A percentile compares a stretch with the other conserved stretches of the same genome.
phyloP scores from a whole-genome alignment of 768 basidiomycete genomes.

The Lactarius deliciosus region DNA sequence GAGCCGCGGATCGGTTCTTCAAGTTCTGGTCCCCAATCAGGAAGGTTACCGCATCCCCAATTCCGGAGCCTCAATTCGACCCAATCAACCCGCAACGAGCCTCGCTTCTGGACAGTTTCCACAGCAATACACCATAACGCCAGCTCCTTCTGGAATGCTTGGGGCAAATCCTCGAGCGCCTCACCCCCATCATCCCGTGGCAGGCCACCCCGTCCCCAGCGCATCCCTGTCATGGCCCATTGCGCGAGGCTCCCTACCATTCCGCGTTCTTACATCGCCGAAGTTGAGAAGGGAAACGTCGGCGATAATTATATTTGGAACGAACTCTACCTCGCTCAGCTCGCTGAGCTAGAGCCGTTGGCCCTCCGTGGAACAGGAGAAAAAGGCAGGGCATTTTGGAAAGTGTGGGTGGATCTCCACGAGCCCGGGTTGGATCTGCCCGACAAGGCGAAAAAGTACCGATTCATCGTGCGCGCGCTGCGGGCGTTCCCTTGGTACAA shows the following conservation, averaged over 20 bases:
- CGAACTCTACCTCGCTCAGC: background rate
- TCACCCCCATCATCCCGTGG: background rate
- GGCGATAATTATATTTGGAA: background rate
- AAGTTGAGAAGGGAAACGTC: background rate
- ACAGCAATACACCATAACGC: background rate
- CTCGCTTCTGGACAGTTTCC: background rate
- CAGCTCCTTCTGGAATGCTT: background rate
- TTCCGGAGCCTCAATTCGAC: background rate
- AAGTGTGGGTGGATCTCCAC: conserved; percentile 8
- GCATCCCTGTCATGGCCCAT: background rate
- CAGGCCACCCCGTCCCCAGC: background rate
- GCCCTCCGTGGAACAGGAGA: background rate
- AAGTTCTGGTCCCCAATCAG: background rate
- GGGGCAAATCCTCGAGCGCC: background rate
- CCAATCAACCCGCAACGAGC: background rate
- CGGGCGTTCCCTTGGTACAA: conserved; percentile 4
- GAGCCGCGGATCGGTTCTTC: background rate
- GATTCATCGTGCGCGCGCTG: background rate
- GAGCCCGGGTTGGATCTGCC: conserved; percentile 2
- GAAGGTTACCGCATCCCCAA: background rate
- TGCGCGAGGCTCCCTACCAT: background rate
- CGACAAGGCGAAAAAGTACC: background rate
- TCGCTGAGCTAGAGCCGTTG: background rate
- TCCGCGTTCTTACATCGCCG: background rate
- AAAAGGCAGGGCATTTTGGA: conserved; percentile 1